phyloP scores from a whole-genome alignment of 345 rosid species.

The Rhizophora mangle region DNA sequence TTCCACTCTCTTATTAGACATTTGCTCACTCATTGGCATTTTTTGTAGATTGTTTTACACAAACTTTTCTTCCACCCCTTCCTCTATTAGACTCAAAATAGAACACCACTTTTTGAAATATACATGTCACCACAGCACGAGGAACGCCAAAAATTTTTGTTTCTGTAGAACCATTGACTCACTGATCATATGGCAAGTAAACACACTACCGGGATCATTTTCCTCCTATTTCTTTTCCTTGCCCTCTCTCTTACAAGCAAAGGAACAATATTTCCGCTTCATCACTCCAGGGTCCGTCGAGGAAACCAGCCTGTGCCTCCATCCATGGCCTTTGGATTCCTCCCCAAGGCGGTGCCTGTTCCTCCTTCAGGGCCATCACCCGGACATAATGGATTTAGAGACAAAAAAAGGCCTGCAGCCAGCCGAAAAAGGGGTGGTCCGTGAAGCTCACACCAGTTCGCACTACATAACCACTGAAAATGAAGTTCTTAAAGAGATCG shows the following conservation, averaged over 20 bases:
- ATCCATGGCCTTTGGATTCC: not conserved
- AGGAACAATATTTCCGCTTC: conserved; percentile 10
- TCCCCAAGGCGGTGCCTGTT: conserved; percentile 23
- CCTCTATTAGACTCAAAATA: too few relatives aligned
- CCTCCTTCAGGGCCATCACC: conserved; percentile 41
- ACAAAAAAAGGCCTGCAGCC: not conserved
- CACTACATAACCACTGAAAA: not conserved
- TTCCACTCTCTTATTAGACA: not conserved
- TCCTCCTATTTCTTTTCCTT: conserved; percentile 19
- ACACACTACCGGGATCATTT: conserved; percentile 2
- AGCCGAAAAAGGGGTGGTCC: not conserved
- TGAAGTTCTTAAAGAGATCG: too few relatives aligned
- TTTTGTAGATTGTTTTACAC: not conserved
- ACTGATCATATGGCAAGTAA: conserved; percentile 1
- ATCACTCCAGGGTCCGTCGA: not conserved
- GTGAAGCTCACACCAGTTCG: too few relatives aligned
- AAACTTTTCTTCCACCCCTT: conserved; percentile 15
- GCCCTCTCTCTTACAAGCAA: conserved; percentile 1
- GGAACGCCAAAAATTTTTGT: not conserved
- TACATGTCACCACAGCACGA: too few relatives aligned
- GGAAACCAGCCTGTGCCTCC: too few relatives aligned
- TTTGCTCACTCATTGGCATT: not conserved
- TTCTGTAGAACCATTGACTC: too few relatives aligned
- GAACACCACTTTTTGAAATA: not conserved
- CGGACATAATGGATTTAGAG: conserved; percentile 19